Evolutionary conservation across 2,329 filamentous ascomycete species (phyloP).

Genomic region (Botrytis paeoniae): DNA sequence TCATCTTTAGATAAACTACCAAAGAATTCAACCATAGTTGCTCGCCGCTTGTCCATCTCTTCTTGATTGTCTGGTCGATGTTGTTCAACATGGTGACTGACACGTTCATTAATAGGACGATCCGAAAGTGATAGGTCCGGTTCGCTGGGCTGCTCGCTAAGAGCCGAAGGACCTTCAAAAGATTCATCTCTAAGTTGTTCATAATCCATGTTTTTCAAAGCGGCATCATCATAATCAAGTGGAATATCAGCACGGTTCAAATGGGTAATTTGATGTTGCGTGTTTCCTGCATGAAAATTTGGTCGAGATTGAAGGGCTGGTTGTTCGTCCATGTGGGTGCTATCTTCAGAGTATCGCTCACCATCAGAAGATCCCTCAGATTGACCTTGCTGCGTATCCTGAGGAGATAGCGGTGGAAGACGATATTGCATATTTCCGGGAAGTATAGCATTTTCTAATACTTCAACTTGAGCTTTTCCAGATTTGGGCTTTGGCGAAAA

Average conservation of each 20-base stretch:
- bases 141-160: background rate
- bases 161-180: conserved; percentile 14
- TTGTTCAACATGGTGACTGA: conserved; percentile 3
- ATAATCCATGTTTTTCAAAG: conserved; percentile 14
- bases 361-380: conserved; percentile 5
- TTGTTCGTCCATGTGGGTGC: background rate
- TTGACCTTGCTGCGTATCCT: background rate
- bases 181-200: conserved; percentile 12
- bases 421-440: background rate
- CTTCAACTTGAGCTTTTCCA: conserved; percentile 5
- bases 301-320: conserved; percentile 15
- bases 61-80: background rate
- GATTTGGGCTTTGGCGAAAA: background rate
- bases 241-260: background rate
- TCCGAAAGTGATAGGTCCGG: conserved; percentile 14
- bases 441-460: background rate
- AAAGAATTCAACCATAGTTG: conserved; percentile 26
- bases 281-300: background rate
- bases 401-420: background rate
- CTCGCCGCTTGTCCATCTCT: background rate
- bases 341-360: conserved; percentile 7
- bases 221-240: conserved; percentile 16
- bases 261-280: background rate
- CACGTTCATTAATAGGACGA: conserved; percentile 5
- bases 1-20: conserved; percentile 30